A percentile compares a stretch with the other conserved stretches of the same genome.
These are phyloP conservation scores for Thraustochytrium sp. DNA, from an alignment of 352 stramenopile species.

Conservation along the genomic window DNA sequence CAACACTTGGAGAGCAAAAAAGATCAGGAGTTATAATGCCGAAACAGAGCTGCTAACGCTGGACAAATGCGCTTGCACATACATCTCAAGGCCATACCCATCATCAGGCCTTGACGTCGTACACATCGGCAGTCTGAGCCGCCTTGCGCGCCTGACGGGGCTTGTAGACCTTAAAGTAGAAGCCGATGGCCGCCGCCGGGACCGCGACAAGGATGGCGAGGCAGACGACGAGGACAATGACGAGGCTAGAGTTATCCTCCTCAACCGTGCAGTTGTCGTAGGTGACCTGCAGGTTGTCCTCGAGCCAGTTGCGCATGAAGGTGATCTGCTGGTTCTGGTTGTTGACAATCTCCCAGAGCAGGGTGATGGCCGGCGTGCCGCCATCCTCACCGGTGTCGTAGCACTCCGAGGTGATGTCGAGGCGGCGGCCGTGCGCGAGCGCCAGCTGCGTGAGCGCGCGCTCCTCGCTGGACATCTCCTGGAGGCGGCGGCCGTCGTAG, in stretches of 20 bases:
- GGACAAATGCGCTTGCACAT: no score
- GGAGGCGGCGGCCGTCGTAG: slow-evolving; percentile 25
- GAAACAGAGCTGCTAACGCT: no score
- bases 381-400: slow-evolving; percentile 47
- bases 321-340: slow-evolving; percentile 66
- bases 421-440: neutral
- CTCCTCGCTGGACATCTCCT: neutral
- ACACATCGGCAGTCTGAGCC: no score
- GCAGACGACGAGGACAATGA: neutral
- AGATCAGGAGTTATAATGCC: no score
- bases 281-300: neutral
- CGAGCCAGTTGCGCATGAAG: slow-evolving; percentile 52
- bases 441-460: neutral
- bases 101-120: no score
- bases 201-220: neutral
- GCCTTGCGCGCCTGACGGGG: no score
- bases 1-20: no score
- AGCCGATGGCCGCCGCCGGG: neutral
- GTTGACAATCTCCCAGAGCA: slow-evolving; percentile 64
- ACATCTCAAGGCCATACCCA: no score
- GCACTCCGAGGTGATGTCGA: slow-evolving; percentile 48
- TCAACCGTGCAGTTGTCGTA: slow-evolving; percentile 15
- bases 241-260: neutral
- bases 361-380: slow-evolving; percentile 53
- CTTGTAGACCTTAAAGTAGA: neutral